These are phyloP conservation scores for Suillus plorans DNA, from an alignment of 768 basidiomycete species.

Conservation along the genomic window DNA sequence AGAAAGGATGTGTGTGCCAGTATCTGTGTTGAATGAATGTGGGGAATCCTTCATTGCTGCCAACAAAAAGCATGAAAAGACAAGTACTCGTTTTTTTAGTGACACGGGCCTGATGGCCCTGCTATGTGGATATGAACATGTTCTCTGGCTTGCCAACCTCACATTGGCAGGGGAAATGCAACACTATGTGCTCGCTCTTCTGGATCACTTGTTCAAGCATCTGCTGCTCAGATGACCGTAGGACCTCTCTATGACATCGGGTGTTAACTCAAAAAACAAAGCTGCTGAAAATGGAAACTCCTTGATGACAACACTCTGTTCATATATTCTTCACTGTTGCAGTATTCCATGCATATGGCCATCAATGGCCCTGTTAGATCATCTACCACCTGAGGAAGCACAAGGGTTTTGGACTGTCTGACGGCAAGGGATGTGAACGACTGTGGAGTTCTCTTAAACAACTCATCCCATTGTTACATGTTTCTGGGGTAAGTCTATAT, in stretches of 20 bases:
- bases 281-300: constrained; percentile 10
- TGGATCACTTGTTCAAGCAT: constrained; percentile 16
- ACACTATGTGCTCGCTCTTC: constrained; percentile 19
- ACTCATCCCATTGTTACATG: constrained; percentile 18
- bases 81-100: constrained; percentile 16
- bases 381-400: constrained; percentile 32
- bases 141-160: constrained; percentile 20
- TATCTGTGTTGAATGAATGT: constrained; percentile 33
- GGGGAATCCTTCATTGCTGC: constrained; percentile 28
- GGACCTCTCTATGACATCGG: constrained; percentile 25
- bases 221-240: constrained; percentile 16
- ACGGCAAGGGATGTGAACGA: constrained; percentile 37
- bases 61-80: constrained; percentile 17
- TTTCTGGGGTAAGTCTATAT: constrained; percentile 18
- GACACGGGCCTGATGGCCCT: constrained; percentile 19
- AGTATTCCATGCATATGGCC: constrained; percentile 37
- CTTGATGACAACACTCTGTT: not conserved
- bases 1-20: constrained; percentile 24
- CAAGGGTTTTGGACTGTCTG: constrained; percentile 30
- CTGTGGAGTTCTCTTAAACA: constrained; percentile 30
- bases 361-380: constrained; percentile 36
- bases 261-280: constrained; percentile 22
- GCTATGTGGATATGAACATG: constrained; percentile 16
- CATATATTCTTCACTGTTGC: constrained; percentile 25
- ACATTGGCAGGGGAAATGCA: constrained; percentile 18